Evolutionary conservation across 2,329 filamentous ascomycete genomes (phyloP).

Genomic region (Byssoonygena ceratinophila): DNA sequence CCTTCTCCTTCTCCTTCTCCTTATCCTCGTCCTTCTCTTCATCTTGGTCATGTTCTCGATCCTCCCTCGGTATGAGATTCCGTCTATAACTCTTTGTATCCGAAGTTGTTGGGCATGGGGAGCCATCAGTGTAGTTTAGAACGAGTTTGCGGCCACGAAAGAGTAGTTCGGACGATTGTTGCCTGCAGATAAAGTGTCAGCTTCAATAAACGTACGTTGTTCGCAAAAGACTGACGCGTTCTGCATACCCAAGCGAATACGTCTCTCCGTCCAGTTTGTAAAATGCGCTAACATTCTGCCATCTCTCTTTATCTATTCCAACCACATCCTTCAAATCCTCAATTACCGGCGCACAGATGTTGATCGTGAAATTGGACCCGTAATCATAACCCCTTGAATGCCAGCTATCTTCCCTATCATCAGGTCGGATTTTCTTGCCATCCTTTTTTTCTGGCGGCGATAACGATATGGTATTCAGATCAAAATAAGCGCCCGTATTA

Average conservation of each 20-base stretch:
- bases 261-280: constrained; percentile 36
- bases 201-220: too few relatives aligned
- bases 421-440: constrained; percentile 31
- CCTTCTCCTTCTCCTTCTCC: constrained; percentile 24
- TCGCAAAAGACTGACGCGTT: not conserved
- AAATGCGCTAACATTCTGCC: constrained; percentile 42
- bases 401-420: constrained; percentile 38
- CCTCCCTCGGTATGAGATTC: constrained; percentile 16
- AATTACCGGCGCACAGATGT: constrained; percentile 42
- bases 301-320: constrained; percentile 33
- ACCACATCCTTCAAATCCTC: constrained; percentile 39
- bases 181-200: constrained; percentile 21
- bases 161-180: constrained; percentile 37
- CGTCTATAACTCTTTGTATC: constrained; percentile 12
- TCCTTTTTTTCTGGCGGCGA: constrained; percentile 37
- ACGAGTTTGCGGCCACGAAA: constrained; percentile 53
- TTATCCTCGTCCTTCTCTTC: constrained; percentile 30
- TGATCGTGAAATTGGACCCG: constrained; percentile 42
- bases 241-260: constrained; percentile 40
- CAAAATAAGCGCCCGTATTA: constrained; percentile 52
- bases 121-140: constrained; percentile 66
- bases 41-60: constrained; percentile 22
- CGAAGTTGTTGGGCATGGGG: constrained; percentile 46
- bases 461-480: constrained; percentile 49
- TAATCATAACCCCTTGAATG: constrained; percentile 42